These are phyloP conservation scores for Friedmanniomyces simplex DNA, from an alignment of 495 filamentous ascomycete species.

Conservation along the genomic window DNA sequence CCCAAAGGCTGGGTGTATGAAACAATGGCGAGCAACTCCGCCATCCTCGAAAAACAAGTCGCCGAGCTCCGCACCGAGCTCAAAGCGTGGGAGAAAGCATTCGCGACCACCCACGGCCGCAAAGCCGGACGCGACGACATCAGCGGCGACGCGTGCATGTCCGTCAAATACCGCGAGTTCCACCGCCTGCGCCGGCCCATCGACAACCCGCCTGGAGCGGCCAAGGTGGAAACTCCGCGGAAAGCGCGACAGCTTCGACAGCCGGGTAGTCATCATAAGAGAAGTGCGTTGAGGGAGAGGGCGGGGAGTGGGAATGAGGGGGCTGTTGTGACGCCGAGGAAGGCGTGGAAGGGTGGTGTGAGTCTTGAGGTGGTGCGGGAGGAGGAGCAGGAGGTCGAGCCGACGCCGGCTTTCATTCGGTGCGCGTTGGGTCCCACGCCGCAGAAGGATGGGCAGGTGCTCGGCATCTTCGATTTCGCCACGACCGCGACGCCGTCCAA, in stretches of 20 bases:
- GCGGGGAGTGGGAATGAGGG: not conserved
- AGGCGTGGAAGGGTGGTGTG: not conserved
- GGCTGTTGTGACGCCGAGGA: not conserved
- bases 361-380: conserved; percentile 3
- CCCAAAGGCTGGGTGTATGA: no score
- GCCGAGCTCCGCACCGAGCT: conserved; percentile 40
- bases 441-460: conserved; percentile 73
- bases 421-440: conserved; percentile 67
- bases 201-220: not conserved
- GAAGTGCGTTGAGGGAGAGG: conserved; percentile 6
- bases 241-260: not conserved
- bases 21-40: not conserved
- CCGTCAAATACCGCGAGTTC: conserved; percentile 85
- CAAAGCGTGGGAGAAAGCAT: conserved; percentile 77
- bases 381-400: conserved; percentile 10
- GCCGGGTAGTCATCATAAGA: not conserved
- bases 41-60: not conserved
- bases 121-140: conserved; percentile 81
- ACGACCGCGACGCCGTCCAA: conserved; percentile 33
- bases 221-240: not conserved
- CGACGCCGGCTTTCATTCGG: conserved; percentile 14
- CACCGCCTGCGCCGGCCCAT: conserved; percentile 46
- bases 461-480: conserved; percentile 87
- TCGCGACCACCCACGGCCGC: conserved; percentile 57
- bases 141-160: conserved; percentile 71